These are phyloP conservation scores for Solanum hybrid DNA, from an alignment of 305 asterid species.

Conservation along the genomic window DNA sequence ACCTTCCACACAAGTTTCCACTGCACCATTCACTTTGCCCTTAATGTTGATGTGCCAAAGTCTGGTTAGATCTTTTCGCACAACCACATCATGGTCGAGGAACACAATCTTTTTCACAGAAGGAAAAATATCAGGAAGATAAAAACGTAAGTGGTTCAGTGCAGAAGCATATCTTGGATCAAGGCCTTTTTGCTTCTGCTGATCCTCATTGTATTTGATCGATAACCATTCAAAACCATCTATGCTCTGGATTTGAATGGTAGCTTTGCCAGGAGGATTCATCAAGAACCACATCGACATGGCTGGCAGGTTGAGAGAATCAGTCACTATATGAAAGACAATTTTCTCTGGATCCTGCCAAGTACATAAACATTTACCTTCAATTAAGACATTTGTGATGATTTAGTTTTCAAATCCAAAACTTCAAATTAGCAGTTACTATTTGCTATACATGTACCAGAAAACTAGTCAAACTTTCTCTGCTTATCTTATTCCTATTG, in stretches of 20 bases:
- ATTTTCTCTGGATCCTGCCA: constrained; percentile 57
- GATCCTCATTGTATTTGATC: constrained; percentile 34
- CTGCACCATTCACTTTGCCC: constrained; percentile 85
- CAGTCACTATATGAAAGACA: constrained; percentile 76
- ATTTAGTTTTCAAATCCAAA: neutral
- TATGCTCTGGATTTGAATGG: constrained; percentile 53
- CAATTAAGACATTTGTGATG: neutral
- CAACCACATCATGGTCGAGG: constrained; percentile 91
- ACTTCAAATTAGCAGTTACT: neutral
- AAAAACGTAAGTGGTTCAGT: constrained; percentile 72
- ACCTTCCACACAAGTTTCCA: constrained; percentile 56
- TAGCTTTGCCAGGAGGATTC: constrained; percentile 69
- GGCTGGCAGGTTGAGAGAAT: constrained; percentile 64
- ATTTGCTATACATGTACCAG: neutral
- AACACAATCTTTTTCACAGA: constrained; percentile 53
- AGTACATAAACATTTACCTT: constrained; percentile 9
- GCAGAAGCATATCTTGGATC: constrained; percentile 59
- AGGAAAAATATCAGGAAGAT: constrained; percentile 74
- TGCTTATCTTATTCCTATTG: neutral
- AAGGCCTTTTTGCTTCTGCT: constrained; percentile 41
- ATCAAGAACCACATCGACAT: constrained; percentile 82
- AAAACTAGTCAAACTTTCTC: neutral
- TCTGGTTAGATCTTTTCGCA: constrained; percentile 58
- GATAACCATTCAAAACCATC: constrained; percentile 49
- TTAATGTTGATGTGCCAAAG: constrained; percentile 62